Evolutionary conservation across 2,329 filamentous ascomycete species (phyloP).

Genomic region (Sarocladium oryzae): DNA sequence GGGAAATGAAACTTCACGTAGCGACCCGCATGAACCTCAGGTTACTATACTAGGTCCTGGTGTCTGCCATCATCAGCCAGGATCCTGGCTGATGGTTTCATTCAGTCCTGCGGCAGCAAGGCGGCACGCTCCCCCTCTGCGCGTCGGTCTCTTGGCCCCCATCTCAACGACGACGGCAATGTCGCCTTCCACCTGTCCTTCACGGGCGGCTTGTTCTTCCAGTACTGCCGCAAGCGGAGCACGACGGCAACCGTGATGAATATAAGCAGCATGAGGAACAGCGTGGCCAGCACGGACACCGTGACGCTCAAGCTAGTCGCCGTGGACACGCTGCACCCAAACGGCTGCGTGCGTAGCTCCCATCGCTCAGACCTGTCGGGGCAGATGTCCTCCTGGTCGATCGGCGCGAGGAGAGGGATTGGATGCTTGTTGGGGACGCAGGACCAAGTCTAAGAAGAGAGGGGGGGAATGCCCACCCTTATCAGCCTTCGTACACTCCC

Average conservation of each 20-base stretch:
- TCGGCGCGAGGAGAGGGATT: slow-evolving; percentile 43
- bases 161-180: slow-evolving; percentile 12
- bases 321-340: slow-evolving; percentile 30
- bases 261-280: slow-evolving; percentile 20
- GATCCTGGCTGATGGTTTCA: neutral
- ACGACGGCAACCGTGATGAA: slow-evolving; percentile 17
- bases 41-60: too few relatives aligned
- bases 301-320: slow-evolving; percentile 25
- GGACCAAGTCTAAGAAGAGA: slow-evolving; percentile 36
- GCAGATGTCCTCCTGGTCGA: slow-evolving; percentile 43
- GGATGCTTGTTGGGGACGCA: slow-evolving; percentile 45
- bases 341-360: slow-evolving; percentile 29
- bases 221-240: slow-evolving; percentile 16
- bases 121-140: slow-evolving; percentile 3
- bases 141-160: slow-evolving; percentile 9
- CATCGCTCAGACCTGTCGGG: slow-evolving; percentile 40
- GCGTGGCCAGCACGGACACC: slow-evolving; percentile 22
- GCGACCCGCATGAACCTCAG: neutral
- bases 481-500: too few relatives aligned
- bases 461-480: neutral
- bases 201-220: slow-evolving; percentile 16
- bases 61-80: neutral
- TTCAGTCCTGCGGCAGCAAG: neutral
- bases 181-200: slow-evolving; percentile 12
- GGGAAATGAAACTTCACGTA: neutral